These are phyloP conservation scores for Begonia masoniana DNA, from an alignment of 306 rosid genomes.

Conservation along the genomic window DNA sequence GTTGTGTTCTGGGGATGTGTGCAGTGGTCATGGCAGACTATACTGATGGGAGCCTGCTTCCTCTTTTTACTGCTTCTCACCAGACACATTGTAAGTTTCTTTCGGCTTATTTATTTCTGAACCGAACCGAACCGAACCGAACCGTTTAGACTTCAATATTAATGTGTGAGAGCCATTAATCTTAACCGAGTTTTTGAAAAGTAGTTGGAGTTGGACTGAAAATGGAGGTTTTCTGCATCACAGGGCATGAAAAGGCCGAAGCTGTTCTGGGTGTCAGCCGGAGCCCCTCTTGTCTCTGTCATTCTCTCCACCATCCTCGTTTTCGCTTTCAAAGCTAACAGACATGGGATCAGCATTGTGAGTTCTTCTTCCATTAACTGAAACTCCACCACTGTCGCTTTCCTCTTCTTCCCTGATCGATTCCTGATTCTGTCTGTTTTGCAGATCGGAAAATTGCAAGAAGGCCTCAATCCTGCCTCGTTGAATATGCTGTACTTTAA, in stretches of 20 bases:
- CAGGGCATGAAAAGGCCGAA: constrained; percentile 70
- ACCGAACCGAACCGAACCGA: background rate
- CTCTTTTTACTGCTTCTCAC: constrained; percentile 52
- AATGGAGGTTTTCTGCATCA: background rate
- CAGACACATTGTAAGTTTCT: constrained; percentile 62
- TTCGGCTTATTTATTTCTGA: background rate
- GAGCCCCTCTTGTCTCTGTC: constrained; percentile 75
- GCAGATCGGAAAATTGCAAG: constrained; percentile 71
- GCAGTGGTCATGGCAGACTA: constrained; percentile 99
- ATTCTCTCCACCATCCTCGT: constrained; percentile 64
- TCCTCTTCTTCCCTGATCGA: background rate
- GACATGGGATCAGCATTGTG: constrained; percentile 78
- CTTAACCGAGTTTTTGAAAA: background rate
- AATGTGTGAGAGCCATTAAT: background rate
- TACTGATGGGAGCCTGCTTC: constrained; percentile 83
- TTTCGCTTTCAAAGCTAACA: constrained; percentile 54
- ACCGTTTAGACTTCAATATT: no score
- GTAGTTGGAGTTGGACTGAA: background rate
- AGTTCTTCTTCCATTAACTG: background rate
- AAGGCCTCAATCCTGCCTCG: constrained; percentile 90
- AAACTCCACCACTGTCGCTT: background rate
- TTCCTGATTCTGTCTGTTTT: constrained; percentile 7
- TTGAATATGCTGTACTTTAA: constrained; percentile 55
- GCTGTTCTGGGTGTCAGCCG: constrained; percentile 92
- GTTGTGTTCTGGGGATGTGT: constrained; percentile 2